Evolutionary conservation across 2,329 filamentous ascomycete species (phyloP).

Genomic region (Hymenoscyphus repandus): DNA sequence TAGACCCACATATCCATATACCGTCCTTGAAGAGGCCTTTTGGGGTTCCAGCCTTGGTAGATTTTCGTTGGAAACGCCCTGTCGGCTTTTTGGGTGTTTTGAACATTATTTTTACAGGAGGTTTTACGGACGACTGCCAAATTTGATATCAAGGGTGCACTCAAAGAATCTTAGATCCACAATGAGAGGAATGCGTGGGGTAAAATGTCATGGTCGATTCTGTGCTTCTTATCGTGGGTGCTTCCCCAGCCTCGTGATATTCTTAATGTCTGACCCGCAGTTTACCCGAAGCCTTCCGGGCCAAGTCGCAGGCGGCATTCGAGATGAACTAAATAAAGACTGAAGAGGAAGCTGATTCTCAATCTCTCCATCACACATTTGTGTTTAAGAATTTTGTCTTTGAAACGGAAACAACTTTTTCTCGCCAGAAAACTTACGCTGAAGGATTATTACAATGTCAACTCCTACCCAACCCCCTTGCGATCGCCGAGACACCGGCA

Average conservation of each 20-base stretch:
- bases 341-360: too few species aligned
- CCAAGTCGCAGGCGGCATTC: too few species aligned
- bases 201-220: not conserved
- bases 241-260: not conserved
- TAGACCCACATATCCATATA: slow-evolving; percentile 35
- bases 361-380: too few species aligned
- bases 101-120: slow-evolving; percentile 7
- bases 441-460: too few species aligned
- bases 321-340: too few species aligned
- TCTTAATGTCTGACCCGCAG: too few species aligned
- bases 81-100: slow-evolving; percentile 12
- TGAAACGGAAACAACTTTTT: too few species aligned
- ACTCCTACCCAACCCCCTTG: too few species aligned
- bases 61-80: not conserved
- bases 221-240: not conserved
- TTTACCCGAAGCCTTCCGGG: too few species aligned
- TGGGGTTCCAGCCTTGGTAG: slow-evolving; percentile 15
- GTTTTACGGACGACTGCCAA: not conserved
- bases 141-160: not conserved
- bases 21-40: slow-evolving; percentile 32
- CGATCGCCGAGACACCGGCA: too few species aligned
- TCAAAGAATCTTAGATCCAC: not conserved
- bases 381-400: too few species aligned
- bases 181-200: not conserved
- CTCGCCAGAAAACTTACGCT: too few species aligned